phyloP scores from a whole-genome alignment of 2,329 filamentous ascomycete genomes.

The Talaromyces sp. region DNA sequence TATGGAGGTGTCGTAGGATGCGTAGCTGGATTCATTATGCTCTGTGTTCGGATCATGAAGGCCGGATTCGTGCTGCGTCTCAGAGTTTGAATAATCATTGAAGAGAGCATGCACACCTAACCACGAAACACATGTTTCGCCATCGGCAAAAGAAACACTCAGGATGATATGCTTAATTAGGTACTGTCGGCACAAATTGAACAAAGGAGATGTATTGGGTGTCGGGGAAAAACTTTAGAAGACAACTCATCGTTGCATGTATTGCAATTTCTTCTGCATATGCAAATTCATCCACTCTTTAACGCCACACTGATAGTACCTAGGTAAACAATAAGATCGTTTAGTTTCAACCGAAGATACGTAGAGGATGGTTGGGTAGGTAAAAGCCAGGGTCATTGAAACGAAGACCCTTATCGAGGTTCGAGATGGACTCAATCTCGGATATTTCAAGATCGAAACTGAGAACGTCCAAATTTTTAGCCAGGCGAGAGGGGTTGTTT shows the following conservation, averaged over 20 bases:
- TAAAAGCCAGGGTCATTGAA: not conserved
- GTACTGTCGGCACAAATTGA: not conserved
- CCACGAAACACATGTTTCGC: not conserved
- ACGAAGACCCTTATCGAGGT: not conserved
- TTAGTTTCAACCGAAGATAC: not conserved
- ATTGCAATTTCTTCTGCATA: not conserved
- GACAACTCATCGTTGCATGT: not conserved
- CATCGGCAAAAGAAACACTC: not conserved
- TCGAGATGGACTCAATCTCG: not conserved
- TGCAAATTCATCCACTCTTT: not conserved
- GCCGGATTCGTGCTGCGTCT: not conserved
- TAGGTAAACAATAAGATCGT: not conserved
- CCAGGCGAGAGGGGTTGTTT: not conserved
- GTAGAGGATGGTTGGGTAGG: not conserved
- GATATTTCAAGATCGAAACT: not conserved
- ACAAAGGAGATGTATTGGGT: not conserved
- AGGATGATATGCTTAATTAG: not conserved
- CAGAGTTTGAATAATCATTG: not conserved
- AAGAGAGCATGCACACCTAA: not conserved
- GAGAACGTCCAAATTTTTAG: not conserved
- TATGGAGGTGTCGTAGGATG: conserved; percentile 24
- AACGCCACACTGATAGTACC: not conserved
- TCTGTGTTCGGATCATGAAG: conserved; percentile 12
- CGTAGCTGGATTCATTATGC: conserved; percentile 18
- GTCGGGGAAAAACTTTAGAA: too few relatives aligned